Percentiles rank a stretch among this genome's conserved stretches.
These are phyloP conservation scores for Croton setiger DNA, from an alignment of 441 rosid genomes.

Conservation along the genomic window DNA sequence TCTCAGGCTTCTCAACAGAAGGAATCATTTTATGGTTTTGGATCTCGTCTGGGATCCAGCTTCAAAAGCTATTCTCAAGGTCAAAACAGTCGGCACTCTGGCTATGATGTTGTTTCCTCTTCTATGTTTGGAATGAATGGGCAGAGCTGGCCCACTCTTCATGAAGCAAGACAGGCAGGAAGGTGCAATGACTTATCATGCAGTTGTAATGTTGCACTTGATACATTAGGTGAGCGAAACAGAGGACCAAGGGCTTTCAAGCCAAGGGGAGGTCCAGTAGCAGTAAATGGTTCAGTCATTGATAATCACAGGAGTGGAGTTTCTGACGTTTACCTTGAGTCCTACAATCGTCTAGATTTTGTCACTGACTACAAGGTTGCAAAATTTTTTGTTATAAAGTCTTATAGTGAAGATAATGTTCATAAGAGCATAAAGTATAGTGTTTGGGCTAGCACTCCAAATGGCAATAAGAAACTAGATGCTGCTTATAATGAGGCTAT, in stretches of 20 bases:
- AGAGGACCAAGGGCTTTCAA: slow-evolving; percentile 60
- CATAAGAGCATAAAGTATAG: slow-evolving; percentile 89
- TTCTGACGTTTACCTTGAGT: slow-evolving; percentile 25
- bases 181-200: slow-evolving; percentile 46
- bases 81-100: slow-evolving; percentile 31
- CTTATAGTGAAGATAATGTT: slow-evolving; percentile 95
- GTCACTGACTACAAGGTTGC: slow-evolving; percentile 49
- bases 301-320: slow-evolving; percentile 23
- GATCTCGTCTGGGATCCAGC: slow-evolving; percentile 37
- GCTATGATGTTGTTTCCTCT: slow-evolving; percentile 33
- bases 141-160: slow-evolving; percentile 44
- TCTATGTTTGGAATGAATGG: slow-evolving; percentile 36
- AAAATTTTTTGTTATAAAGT: slow-evolving; percentile 82
- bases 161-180: slow-evolving; percentile 42
- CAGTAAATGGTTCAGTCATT: slow-evolving; percentile 22
- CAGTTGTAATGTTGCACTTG: slow-evolving; percentile 42
- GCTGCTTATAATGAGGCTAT: slow-evolving; percentile 64
- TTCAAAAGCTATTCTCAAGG: slow-evolving; percentile 36
- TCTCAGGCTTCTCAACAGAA: slow-evolving; percentile 46
- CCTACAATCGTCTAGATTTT: slow-evolving; percentile 54
- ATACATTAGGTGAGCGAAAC: slow-evolving; percentile 53
- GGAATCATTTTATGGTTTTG: slow-evolving; percentile 39
- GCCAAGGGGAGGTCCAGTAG: slow-evolving; percentile 37
- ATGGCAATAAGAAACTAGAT: slow-evolving; percentile 86
- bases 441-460: slow-evolving; percentile 88